Base-by-base conservation (phyloP, 768 basidiomycete species). In the Vararia minispora region DNA sequence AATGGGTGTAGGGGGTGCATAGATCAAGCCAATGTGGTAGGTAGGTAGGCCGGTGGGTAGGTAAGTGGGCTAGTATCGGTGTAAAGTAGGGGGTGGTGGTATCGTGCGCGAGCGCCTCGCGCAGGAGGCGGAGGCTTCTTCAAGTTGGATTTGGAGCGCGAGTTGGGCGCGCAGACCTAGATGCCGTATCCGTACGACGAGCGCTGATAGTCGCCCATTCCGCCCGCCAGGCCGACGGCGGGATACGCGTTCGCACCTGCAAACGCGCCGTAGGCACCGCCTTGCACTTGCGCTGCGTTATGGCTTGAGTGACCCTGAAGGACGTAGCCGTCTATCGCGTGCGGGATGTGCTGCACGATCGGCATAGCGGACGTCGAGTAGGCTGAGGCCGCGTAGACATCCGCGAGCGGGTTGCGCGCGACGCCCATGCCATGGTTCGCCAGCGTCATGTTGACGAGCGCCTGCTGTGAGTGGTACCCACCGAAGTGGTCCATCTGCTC, bases 261-360 rank as follows among this genome's bases (percentile, higher is more conserved):
- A 48, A 67, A 72, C 16, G 59, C 52, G 20, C 76, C 69, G 37
- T 69, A 66, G 43, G 68, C 66, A 29, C 68, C 68, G 33, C 66
- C 62, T 10, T 69, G 78, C 23, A 74, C 66, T 28, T 76, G 69
- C 20, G 78, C 69, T 38, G 76, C 68, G 51, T 71, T 78, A 56
- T 85, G 80, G 46, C 66, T 66, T 28, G 76, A 76, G 49, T 67
- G 75, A 54, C 74, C 74, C 58, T 86, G 85, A 35, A 88, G 64
- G 43, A 87, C 82, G 53, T 87, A 87, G 52, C 76, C 74, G 50
- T 88, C 85, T 46, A 88, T 85, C 18, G 79, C 68, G 44, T 79
- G 82, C 12, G 75, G 69, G 53, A 77, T 80, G 33, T 87, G 57
- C 28, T 58, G 56, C 48, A 79, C 79, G 53, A 82, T 51, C 43